These are phyloP conservation scores for Verticillium isaacii DNA, from an alignment of 2,329 filamentous ascomycete species.

Conservation along the genomic window DNA sequence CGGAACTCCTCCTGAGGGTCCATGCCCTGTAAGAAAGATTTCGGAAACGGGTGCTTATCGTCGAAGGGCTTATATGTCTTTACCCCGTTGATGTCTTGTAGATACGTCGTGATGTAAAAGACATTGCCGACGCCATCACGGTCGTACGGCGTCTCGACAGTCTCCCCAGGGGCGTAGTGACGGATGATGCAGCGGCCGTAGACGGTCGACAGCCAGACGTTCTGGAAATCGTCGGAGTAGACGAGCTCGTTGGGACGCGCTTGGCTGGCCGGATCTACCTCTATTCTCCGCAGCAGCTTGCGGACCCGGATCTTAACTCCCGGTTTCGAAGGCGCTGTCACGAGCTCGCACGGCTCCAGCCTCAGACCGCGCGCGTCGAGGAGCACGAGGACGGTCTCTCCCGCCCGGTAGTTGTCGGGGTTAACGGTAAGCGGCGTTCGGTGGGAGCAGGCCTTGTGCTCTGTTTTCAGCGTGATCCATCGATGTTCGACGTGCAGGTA, in stretches of 20 bases:
- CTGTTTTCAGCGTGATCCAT: conserved; percentile 53
- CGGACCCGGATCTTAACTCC: conserved; percentile 37
- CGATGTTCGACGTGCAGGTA: conserved; percentile 56
- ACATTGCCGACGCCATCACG: conserved; percentile 60
- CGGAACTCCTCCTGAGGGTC: conserved; percentile 31
- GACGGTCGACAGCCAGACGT: conserved; percentile 35
- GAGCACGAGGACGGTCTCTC: conserved; percentile 56
- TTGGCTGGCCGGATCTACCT: conserved; percentile 26
- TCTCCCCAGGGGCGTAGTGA: conserved; percentile 38
- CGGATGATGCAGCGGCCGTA: conserved; percentile 55
- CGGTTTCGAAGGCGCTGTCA: conserved; percentile 25
- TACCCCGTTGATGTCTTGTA: conserved; percentile 4
- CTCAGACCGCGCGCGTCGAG: conserved; percentile 20
- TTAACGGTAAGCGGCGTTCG: conserved; percentile 11
- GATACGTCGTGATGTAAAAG: conserved; percentile 55
- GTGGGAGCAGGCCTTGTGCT: conserved; percentile 51
- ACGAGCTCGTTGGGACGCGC: conserved; percentile 54
- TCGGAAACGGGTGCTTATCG: conserved; percentile 18
- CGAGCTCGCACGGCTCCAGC: conserved; percentile 59
- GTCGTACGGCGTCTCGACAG: conserved; percentile 59
- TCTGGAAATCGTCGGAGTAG: conserved; percentile 42
- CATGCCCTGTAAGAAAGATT: conserved; percentile 48
- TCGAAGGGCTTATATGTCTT: background rate
- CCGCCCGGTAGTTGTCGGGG: conserved; percentile 27
- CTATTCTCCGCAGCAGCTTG: conserved; percentile 43